A percentile compares a stretch with the other conserved stretches of the same genome.
phyloP scores from a whole-genome alignment of 2,329 filamentous ascomycete species.

The Hirsutella minnesotensis region DNA sequence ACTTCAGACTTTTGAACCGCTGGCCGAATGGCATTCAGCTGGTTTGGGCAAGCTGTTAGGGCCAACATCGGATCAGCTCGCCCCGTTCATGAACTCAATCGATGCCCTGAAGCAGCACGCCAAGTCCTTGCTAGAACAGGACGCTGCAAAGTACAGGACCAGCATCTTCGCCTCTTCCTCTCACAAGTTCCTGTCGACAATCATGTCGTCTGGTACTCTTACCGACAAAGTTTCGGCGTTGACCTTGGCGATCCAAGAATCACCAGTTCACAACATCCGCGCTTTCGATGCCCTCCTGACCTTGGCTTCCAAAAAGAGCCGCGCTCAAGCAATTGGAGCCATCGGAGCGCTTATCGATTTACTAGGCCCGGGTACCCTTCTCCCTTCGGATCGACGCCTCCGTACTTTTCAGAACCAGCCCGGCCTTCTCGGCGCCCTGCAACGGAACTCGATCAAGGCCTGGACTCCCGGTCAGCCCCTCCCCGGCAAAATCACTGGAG shows the following conservation, averaged over 20 bases:
- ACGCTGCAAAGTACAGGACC: slow-evolving; percentile 63
- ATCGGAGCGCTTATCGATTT: slow-evolving; percentile 89
- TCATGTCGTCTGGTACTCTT: slow-evolving; percentile 92
- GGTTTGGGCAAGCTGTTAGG: slow-evolving; percentile 29
- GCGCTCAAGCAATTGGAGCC: slow-evolving; percentile 86
- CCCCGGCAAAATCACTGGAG: slow-evolving; percentile 60
- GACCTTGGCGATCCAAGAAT: slow-evolving; percentile 90
- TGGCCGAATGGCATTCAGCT: slow-evolving; percentile 44
- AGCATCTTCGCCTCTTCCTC: slow-evolving; percentile 72
- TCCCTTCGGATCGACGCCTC: slow-evolving; percentile 74
- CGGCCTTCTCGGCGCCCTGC: slow-evolving; percentile 58
- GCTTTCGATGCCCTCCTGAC: slow-evolving; percentile 74
- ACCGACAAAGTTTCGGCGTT: slow-evolving; percentile 94
- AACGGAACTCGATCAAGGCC: slow-evolving; percentile 39
- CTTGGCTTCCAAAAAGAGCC: slow-evolving; percentile 84
- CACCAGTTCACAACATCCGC: slow-evolving; percentile 83
- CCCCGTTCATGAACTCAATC: slow-evolving; percentile 30
- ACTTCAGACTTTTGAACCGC: slow-evolving; percentile 41
- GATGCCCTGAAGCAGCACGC: slow-evolving; percentile 56
- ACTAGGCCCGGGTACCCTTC: slow-evolving; percentile 73
- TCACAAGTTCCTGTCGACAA: slow-evolving; percentile 91
- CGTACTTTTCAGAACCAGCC: slow-evolving; percentile 71
- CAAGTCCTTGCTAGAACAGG: slow-evolving; percentile 60
- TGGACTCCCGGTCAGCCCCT: slow-evolving; percentile 63
- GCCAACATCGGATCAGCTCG: slow-evolving; percentile 31